Base-by-base conservation (phyloP, 192 early-diverging fungal genomes). In the Irineochytrium annulatum region DNA sequence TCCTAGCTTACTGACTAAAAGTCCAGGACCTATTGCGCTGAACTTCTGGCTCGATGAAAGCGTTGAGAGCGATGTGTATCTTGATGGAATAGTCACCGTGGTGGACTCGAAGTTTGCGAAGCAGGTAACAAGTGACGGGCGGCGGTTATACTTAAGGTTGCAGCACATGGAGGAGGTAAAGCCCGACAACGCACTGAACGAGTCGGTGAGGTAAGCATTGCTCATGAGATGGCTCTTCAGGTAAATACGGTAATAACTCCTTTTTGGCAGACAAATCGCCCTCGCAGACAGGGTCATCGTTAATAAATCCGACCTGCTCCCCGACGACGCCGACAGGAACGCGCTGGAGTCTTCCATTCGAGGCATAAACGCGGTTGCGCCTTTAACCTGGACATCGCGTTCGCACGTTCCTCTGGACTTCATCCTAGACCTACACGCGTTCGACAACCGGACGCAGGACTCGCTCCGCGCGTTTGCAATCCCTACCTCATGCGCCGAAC, bases 21-120 rank as follows among this genome's bases (percentile, higher is more conserved):
- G 80, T 60, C 77, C 82, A 28, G 92, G 90, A 6, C 89, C 89
- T 2, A 95, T 99, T 52, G 92, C 91, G 0, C 84, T 90, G 14
- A 94, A 95, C 84, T 89, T 99, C 69, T 99, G 97, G 97, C 68
- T 95, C 43, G 95, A 99, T 61, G 92, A 94, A 66, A 90, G 90
- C 30, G 82, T 99, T 30, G 89, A 90, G 5, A 88, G 87, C 63
- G 84, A 91, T 6, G 83, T 99, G 28, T 88, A 92, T 56, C 68
- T 99, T 41, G 95, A 97, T 59, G 93, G 92, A 0, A 91, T 96
- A 19, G 76, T 92, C 1, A 90, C 92, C 2, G 75, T 95, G 57
- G 90, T 96, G 2, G 93, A 93, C 65, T 79, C 89, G 3, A 88
- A 85, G 55, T 77, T 86, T 44, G 70, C 89, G 22, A 58, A 43